Evolutionary conservation across 2,329 filamentous ascomycete species (phyloP).

Genomic region (Trichoderma guizhouense): DNA sequence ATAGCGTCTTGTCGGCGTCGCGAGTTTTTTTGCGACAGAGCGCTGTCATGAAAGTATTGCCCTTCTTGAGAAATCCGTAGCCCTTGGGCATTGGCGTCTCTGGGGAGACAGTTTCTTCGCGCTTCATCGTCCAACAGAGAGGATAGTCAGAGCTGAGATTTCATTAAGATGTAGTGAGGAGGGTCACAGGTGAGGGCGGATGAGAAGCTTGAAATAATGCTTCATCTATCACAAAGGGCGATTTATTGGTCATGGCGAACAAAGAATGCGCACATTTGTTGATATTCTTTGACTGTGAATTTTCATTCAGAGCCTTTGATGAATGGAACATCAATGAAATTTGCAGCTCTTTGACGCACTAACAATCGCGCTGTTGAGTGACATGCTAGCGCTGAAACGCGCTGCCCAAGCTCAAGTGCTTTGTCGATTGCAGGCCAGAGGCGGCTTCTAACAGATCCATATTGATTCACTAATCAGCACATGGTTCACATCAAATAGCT

Average conservation of each 20-base stretch:
- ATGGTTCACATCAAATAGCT: background rate
- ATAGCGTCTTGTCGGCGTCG: conserved; percentile 33
- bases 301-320: background rate
- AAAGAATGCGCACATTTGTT: background rate
- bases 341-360: background rate
- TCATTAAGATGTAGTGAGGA: background rate
- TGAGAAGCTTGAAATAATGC: background rate
- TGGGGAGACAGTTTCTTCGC: conserved; percentile 26
- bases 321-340: background rate
- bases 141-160: background rate
- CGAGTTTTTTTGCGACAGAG: conserved; percentile 39
- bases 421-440: background rate
- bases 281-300: background rate
- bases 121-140: background rate
- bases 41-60: conserved; percentile 41
- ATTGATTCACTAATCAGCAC: background rate
- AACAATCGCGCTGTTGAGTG: background rate
- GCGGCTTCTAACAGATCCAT: background rate
- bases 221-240: background rate
- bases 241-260: background rate
- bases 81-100: conserved; percentile 34
- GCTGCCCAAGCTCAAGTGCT: background rate
- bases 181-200: background rate
- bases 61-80: conserved; percentile 42
- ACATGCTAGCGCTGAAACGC: background rate